Base-by-base conservation (phyloP, 371 early-diverging fungal species). In the Mucor indicus region DNA sequence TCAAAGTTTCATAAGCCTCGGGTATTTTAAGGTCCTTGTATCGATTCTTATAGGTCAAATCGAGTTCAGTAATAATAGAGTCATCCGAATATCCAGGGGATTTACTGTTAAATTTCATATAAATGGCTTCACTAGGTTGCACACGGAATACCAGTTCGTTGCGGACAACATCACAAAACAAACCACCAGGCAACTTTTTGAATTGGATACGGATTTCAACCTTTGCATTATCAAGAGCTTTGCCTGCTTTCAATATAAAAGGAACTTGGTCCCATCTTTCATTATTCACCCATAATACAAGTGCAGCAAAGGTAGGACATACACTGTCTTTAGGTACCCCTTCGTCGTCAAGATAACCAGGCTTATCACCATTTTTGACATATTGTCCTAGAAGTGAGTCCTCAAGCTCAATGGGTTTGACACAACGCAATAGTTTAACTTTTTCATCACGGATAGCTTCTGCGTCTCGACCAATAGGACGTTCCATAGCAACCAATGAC, bases 211-310 rank as follows among this genome's bases (percentile, higher is more conserved):
- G 91, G 45, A 98, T 80, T 55, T 96, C 95, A 19, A 87, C 86
- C 67, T 95, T 96, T 44, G 80, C 80, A 40, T 88, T 88, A 59
- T 97, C 84, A 33, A 97, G 64, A 12, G 96, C 98, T 65, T 98
- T 98, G 38, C 98, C 98, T 39, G 92, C 88, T 72, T 92, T 93
- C 50, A 97, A 68, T 36, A 98, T 90, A 67, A 95, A 96, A 1
- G 98, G 98, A 15, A 98, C 98, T 31, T 91, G 88, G 10, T 82
- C 78, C 98, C 98, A 98, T 13, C 97, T 88, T 30, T 95, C 94
- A 53, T 94, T 98, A 59, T 95, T 74, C 50, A 98, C 86, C 56
- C 79, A 81, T 48, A 97, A 63, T 2, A 86, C 91, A 23, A 87
- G 78, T 8, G 90, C 89, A 1, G 98, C 97, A 70, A 86, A 98